Conservation (phyloP, 495 filamentous ascomycete genomes). For the Penicillium pancosmium region DNA sequence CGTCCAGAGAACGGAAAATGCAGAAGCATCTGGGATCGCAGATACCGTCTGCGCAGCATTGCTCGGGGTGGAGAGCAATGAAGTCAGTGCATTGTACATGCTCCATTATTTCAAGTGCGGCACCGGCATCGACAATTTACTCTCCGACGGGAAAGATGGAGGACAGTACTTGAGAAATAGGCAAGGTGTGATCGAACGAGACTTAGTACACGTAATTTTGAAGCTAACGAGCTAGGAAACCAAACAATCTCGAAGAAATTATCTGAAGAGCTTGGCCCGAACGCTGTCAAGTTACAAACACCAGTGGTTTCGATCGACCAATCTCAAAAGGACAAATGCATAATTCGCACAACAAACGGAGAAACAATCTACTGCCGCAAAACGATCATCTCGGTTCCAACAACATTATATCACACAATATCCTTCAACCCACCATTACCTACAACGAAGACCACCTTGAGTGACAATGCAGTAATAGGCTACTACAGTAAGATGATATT, state of each 20-base stretch:
- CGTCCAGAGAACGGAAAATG: not conserved
- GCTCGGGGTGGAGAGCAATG: slow-evolving; percentile 41
- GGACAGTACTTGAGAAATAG: slow-evolving; percentile 44
- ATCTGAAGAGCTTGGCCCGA: slow-evolving; percentile 12
- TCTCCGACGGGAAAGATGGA: slow-evolving; percentile 47
- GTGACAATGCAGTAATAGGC: slow-evolving; percentile 27
- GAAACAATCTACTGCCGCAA: slow-evolving; percentile 28
- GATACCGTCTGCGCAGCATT: slow-evolving; percentile 26
- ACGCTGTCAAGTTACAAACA: slow-evolving; percentile 5
- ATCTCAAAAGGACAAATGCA: not conserved
- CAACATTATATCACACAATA: slow-evolving; percentile 34
- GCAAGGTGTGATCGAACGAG: slow-evolving; percentile 14
- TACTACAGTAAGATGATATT: slow-evolving; percentile 42
- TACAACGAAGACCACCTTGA: slow-evolving; percentile 20
- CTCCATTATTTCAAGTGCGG: slow-evolving; percentile 50
- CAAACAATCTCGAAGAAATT: slow-evolving; percentile 37
- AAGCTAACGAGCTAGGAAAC: slow-evolving; percentile 16
- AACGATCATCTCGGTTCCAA: slow-evolving; percentile 43
- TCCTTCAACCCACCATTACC: slow-evolving; percentile 35
- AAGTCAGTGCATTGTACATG: slow-evolving; percentile 48
- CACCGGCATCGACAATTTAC: slow-evolving; percentile 41
- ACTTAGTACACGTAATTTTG: not conserved
- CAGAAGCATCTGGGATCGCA: not conserved
- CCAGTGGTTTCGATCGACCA: slow-evolving; percentile 21
- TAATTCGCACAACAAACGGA: slow-evolving; percentile 7